Evolutionary conservation across 2,329 filamentous ascomycete genomes (phyloP).

Genomic region (Fusarium sp.): DNA sequence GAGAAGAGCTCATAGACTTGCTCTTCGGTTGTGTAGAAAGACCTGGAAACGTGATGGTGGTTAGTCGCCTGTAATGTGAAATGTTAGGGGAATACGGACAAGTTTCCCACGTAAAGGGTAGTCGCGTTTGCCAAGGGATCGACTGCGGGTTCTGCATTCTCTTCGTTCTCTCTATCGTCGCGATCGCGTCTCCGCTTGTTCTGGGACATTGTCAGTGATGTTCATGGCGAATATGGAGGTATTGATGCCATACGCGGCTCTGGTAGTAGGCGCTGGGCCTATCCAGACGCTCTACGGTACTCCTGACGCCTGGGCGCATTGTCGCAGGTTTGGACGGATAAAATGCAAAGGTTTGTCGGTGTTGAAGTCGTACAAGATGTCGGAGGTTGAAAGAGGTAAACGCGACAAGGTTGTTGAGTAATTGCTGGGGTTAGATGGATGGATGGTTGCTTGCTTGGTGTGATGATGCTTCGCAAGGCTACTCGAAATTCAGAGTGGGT

Average conservation of each 20-base stretch:
- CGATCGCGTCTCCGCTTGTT: conserved; percentile 79
- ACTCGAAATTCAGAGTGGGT: conserved; percentile 23
- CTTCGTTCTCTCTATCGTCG: conserved; percentile 63
- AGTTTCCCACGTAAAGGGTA: conserved; percentile 96
- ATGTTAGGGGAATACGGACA: conserved; percentile 63
- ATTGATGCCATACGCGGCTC: conserved; percentile 71
- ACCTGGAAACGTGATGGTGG: conserved; percentile 61
- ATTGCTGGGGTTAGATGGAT: conserved; percentile 3
- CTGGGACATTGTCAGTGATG: conserved; percentile 52
- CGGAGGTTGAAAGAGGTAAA: neutral
- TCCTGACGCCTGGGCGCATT: conserved; percentile 64
- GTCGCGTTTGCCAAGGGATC: conserved; percentile 89
- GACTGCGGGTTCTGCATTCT: conserved; percentile 56
- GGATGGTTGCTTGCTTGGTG: neutral
- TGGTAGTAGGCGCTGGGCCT: conserved; percentile 94
- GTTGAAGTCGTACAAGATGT: neutral
- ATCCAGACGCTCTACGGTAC: conserved; percentile 92
- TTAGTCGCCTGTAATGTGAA: conserved; percentile 4
- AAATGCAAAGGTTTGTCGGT: neutral
- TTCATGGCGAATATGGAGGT: neutral
- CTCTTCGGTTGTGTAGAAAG: conserved; percentile 98
- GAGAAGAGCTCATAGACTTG: conserved; percentile 97
- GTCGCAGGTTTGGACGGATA: neutral
- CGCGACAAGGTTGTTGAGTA: neutral
- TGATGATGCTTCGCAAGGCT: conserved; percentile 25